Evolutionary conservation across 768 basidiomycete species (phyloP).

Genomic region (Termitomyces sp.): DNA sequence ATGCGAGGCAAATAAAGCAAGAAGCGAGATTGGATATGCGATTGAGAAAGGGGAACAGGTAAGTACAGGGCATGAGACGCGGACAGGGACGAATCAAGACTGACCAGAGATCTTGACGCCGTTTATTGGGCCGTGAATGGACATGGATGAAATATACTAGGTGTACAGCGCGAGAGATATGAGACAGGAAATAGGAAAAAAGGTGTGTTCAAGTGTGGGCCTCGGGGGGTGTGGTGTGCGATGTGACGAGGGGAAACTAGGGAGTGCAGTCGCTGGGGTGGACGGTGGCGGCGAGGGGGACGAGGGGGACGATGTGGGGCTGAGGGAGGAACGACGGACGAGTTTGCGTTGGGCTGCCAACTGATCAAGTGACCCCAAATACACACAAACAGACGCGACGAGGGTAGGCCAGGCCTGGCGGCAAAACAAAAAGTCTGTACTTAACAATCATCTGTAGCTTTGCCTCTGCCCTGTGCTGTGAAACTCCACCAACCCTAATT

Average conservation of each 20-base stretch:
- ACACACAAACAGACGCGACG: slow-evolving; percentile 20
- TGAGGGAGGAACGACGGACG: slow-evolving; percentile 10
- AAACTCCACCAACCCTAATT: no score
- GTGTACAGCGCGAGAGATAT: slow-evolving; percentile 7
- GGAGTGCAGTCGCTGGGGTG: background rate
- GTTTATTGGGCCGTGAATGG: slow-evolving; percentile 78
- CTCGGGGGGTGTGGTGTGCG: slow-evolving; percentile 13
- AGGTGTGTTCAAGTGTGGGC: slow-evolving; percentile 12
- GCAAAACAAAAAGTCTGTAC: background rate
- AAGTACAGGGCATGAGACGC: slow-evolving; percentile 23
- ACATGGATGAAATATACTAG: slow-evolving; percentile 38
- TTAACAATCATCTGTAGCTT: no score
- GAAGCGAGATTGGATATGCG: slow-evolving; percentile 21
- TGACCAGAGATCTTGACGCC: slow-evolving; percentile 82
- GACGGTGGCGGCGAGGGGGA: background rate
- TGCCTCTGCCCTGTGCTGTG: no score
- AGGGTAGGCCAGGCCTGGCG: background rate
- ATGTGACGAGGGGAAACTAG: slow-evolving; percentile 8
- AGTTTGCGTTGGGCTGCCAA: slow-evolving; percentile 15
- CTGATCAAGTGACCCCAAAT: slow-evolving; percentile 30
- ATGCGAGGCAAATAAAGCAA: background rate
- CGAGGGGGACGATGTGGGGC: slow-evolving; percentile 1
- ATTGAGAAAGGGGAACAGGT: slow-evolving; percentile 12
- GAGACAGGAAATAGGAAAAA: slow-evolving; percentile 10
- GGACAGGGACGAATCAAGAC: slow-evolving; percentile 24